Evolutionary conservation across 139 green algal genomes (phyloP).

Genomic region (Edaphochlamys debaryana): DNA sequence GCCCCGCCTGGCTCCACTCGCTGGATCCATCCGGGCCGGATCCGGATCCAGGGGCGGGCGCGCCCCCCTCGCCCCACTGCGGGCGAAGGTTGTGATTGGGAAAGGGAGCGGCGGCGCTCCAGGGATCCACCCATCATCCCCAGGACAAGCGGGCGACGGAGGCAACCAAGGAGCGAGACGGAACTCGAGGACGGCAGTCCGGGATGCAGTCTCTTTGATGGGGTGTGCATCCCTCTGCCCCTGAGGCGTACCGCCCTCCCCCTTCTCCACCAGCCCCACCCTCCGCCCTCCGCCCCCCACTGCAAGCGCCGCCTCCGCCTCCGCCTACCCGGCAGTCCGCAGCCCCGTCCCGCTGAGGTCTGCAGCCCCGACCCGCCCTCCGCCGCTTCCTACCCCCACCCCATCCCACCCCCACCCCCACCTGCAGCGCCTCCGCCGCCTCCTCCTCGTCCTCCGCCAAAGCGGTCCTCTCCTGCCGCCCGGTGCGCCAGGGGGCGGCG

Average conservation of each 20-base stretch:
- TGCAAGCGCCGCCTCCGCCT: no score
- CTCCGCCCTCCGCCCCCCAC: no score
- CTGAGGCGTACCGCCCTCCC: no score
- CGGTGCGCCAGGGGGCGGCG: constrained; percentile 27
- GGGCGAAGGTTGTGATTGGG: not conserved
- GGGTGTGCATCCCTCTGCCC: no score
- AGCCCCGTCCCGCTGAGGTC: not conserved
- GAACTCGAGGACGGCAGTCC: no score
- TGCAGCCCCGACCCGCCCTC: not conserved
- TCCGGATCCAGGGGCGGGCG: not conserved
- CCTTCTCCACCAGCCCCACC: no score
- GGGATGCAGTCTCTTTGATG: no score
- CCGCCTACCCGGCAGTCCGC: no score
- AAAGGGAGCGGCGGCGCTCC: no score
- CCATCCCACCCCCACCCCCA: not conserved
- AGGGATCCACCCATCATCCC: no score
- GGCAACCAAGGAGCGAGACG: no score
- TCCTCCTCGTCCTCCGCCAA: not conserved
- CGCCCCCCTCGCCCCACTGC: constrained; percentile 16
- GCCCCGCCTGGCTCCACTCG: constrained; percentile 28
- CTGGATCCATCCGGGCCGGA: not conserved
- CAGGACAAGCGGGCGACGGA: no score
- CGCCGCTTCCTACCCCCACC: not conserved
- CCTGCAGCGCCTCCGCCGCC: constrained; percentile 31
- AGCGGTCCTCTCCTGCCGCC: not conserved